These are phyloP conservation scores for Boletus coccyginus DNA, from an alignment of 768 basidiomycete species.

Conservation along the genomic window DNA sequence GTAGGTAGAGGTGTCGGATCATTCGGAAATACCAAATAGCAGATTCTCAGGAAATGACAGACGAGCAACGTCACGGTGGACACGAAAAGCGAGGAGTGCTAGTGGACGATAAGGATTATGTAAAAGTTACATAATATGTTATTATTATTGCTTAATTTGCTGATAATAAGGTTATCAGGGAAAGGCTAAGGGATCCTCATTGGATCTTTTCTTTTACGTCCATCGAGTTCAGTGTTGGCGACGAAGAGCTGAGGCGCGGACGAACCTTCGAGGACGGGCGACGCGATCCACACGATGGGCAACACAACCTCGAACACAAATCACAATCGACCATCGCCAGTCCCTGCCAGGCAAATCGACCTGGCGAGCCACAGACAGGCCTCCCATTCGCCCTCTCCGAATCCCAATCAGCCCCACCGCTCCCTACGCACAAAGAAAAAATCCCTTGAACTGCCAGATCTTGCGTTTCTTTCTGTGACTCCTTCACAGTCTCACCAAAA, in stretches of 20 bases:
- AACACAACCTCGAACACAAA: conserved; percentile 32
- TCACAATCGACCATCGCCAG: conserved; percentile 27
- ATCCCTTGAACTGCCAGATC: conserved; percentile 75
- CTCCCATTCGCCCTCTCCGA: conserved; percentile 40
- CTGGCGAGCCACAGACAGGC: conserved; percentile 13
- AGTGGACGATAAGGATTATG: background rate
- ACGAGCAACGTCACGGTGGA: background rate
- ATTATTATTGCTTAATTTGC: conserved; percentile 5
- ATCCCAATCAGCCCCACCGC: conserved; percentile 46
- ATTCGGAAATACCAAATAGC: background rate
- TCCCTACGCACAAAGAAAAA: conserved; percentile 68
- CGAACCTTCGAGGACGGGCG: conserved; percentile 13
- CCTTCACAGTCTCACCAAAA: conserved; percentile 36
- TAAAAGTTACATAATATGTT: conserved; percentile 13
- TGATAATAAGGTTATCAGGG: conserved; percentile 23
- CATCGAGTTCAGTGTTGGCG: conserved; percentile 24
- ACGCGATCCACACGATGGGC: conserved; percentile 30
- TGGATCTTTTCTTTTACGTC: conserved; percentile 35
- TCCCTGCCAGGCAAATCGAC: conserved; percentile 27
- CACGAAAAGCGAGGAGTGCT: background rate
- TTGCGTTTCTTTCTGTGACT: conserved; percentile 50
- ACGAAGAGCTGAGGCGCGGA: conserved; percentile 16
- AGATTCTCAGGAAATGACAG: background rate
- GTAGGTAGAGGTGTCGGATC: background rate
- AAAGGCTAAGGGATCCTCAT: conserved; percentile 23